Evolutionary conservation across 2,329 filamentous ascomycete species (phyloP).

Genomic region (Nothopassalora personata): DNA sequence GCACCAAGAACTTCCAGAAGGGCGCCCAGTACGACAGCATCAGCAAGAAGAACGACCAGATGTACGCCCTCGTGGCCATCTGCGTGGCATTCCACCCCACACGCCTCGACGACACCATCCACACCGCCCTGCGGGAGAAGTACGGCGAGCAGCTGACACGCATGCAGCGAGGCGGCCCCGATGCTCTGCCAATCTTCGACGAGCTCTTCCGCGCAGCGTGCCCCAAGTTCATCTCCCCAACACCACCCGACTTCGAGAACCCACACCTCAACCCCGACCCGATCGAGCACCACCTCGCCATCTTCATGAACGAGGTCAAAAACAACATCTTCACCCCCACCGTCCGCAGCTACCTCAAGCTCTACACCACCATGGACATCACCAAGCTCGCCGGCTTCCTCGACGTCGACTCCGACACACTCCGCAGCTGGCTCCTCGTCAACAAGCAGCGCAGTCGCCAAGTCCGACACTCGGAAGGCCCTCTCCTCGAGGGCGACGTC

Average conservation of each 20-base stretch:
- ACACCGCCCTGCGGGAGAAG: conserved; percentile 96
- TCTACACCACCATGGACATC: conserved; percentile 99
- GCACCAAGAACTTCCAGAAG: conserved; percentile 99
- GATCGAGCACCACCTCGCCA: conserved; percentile 89
- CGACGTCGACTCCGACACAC: conserved; percentile 91
- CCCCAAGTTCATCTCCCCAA: conserved; percentile 98
- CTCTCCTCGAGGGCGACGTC: conserved; percentile 83
- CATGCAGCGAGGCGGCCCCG: conserved; percentile 91
- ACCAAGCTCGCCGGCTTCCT: conserved; percentile 97
- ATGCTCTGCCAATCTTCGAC: conserved; percentile 93
- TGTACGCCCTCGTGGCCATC: conserved; percentile 98
- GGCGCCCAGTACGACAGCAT: conserved; percentile 97
- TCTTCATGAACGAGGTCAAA: conserved; percentile 99
- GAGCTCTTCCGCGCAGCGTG: conserved; percentile 97
- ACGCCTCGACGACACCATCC: conserved; percentile 95
- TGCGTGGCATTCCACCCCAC: conserved; percentile 98
- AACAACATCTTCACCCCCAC: conserved; percentile 98
- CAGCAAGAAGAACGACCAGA: conserved; percentile 99
- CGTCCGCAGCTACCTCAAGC: conserved; percentile 95
- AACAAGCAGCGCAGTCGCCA: conserved; percentile 99
- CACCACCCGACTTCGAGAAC: conserved; percentile 95
- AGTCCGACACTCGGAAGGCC: conserved; percentile 86
- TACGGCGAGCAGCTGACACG: conserved; percentile 97
- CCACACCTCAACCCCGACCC: conserved; percentile 93
- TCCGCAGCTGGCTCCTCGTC: conserved; percentile 87